Conservation (phyloP, 2,329 filamentous ascomycete genomes). For the Arthrobotrys iridis region DNA sequence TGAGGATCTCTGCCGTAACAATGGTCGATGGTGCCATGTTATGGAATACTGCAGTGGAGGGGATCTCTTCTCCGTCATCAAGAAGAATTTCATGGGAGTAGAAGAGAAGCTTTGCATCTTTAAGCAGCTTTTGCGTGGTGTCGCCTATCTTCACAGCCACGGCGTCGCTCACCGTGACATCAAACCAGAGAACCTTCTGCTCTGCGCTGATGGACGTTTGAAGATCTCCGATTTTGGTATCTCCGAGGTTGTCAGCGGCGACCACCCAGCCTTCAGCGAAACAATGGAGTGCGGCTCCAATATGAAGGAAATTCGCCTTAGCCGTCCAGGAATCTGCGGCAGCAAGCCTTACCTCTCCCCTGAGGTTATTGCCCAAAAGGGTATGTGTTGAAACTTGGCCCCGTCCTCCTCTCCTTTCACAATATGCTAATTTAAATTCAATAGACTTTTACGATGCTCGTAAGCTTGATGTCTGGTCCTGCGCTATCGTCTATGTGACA, state of each 20-base stretch:
- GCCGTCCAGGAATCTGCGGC: slow-evolving; percentile 82
- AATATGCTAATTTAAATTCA: slow-evolving; percentile 34
- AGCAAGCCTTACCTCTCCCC: slow-evolving; percentile 88
- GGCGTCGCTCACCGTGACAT: slow-evolving; percentile 91
- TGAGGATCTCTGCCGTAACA: slow-evolving; percentile 77
- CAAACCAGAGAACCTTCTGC: slow-evolving; percentile 85
- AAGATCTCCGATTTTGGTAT: slow-evolving; percentile 95
- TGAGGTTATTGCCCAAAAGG: slow-evolving; percentile 77
- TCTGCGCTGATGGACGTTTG: slow-evolving; percentile 80
- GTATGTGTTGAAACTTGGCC: slow-evolving; percentile 62
- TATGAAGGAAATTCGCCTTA: slow-evolving; percentile 76
- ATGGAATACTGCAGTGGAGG: slow-evolving; percentile 91
- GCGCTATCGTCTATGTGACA: slow-evolving; percentile 82
- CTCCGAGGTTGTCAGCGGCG: slow-evolving; percentile 83
- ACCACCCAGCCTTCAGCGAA: slow-evolving; percentile 79
- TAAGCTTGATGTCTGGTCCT: slow-evolving; percentile 84
- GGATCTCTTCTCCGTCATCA: slow-evolving; percentile 79
- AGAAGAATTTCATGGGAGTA: slow-evolving; percentile 73
- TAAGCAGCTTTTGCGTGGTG: slow-evolving; percentile 85
- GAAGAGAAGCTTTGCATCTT: slow-evolving; percentile 83
- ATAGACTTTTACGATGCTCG: slow-evolving; percentile 75
- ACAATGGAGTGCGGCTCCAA: slow-evolving; percentile 77
- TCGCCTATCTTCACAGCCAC: slow-evolving; percentile 81
- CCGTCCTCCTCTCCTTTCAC: not conserved
- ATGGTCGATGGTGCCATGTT: slow-evolving; percentile 81